These are phyloP conservation scores for Aaosphaeria arxii DNA, from an alignment of 2,329 filamentous ascomycete species.

Conservation along the genomic window DNA sequence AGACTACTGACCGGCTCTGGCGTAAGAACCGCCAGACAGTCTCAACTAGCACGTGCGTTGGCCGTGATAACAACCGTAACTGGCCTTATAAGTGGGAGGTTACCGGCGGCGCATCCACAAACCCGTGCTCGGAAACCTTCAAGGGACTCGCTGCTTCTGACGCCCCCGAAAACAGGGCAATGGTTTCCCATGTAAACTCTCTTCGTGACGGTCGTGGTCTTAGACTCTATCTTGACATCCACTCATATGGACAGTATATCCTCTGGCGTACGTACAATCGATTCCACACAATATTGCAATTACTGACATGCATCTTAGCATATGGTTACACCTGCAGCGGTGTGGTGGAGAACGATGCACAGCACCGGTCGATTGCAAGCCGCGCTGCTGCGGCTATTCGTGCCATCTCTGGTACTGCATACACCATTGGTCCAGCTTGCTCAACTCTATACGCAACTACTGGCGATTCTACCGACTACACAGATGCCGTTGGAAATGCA, in stretches of 20 bases:
- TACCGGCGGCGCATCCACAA: conserved; percentile 32
- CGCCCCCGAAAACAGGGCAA: conserved; percentile 30
- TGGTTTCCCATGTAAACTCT: conserved; percentile 42
- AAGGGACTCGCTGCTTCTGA: conserved; percentile 32
- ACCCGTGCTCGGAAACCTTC: conserved; percentile 37
- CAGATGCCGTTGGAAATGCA: conserved; percentile 39
- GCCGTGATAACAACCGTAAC: conserved; percentile 39
- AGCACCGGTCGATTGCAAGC: conserved; percentile 50
- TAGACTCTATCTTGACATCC: conserved; percentile 62
- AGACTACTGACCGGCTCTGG: conserved; percentile 39
- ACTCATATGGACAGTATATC: conserved; percentile 49
- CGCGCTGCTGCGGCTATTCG: conserved; percentile 52
- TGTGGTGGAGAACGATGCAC: conserved; percentile 44
- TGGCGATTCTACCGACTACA: conserved; percentile 44
- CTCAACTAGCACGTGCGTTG: conserved; percentile 28
- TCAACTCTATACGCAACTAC: conserved; percentile 58
- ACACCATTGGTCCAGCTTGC: conserved; percentile 52
- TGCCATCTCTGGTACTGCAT: conserved; percentile 49
- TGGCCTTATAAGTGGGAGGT: conserved; percentile 38
- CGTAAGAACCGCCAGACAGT: conserved; percentile 38
- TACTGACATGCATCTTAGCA: conserved; percentile 14
- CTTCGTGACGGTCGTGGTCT: conserved; percentile 49
- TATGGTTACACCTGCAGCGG: conserved; percentile 58
- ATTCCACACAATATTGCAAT: neutral
- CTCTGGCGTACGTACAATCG: conserved; percentile 18